Conservation (phyloP, 169 alveolate genomes). For the Plasmodium chabaudi region DNA sequence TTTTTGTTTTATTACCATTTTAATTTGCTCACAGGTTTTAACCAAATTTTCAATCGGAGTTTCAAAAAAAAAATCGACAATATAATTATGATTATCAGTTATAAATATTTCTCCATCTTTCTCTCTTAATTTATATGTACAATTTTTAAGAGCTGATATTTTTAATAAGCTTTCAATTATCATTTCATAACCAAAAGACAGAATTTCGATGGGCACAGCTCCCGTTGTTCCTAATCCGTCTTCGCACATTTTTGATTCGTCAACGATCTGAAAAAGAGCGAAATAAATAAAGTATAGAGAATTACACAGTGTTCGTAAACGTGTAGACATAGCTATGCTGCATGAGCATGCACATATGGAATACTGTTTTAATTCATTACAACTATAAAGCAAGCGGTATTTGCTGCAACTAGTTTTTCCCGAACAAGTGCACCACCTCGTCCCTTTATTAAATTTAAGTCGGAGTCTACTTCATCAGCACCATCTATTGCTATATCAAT, state of each 20-base stretch:
- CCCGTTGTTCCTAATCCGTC: conserved; percentile 79
- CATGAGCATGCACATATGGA: neutral
- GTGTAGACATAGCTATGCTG: neutral
- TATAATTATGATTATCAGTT: conserved; percentile 82
- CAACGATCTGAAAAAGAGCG: conserved; percentile 77
- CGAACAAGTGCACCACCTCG: conserved; percentile 91
- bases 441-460: conserved; percentile 87
- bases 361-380: conserved; percentile 45
- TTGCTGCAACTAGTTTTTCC: conserved; percentile 86
- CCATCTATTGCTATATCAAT: conserved; percentile 90
- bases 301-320: neutral
- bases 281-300: neutral
- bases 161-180: conserved; percentile 68
- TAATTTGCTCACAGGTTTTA: conserved; percentile 75
- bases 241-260: conserved; percentile 76
- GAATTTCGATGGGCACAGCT: conserved; percentile 83
- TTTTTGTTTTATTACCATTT: conserved; percentile 34
- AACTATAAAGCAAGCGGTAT: conserved; percentile 81
- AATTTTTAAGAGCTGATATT: conserved; percentile 19
- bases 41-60: conserved; percentile 66
- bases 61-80: conserved; percentile 81
- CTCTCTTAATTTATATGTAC: conserved; percentile 76
- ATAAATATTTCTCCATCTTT: conserved; percentile 78
- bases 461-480: conserved; percentile 87
- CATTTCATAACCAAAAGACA: conserved; percentile 78